phyloP scores from a whole-genome alignment of 2,329 filamentous ascomycete genomes.

The Colletotrichum endophyticum region DNA sequence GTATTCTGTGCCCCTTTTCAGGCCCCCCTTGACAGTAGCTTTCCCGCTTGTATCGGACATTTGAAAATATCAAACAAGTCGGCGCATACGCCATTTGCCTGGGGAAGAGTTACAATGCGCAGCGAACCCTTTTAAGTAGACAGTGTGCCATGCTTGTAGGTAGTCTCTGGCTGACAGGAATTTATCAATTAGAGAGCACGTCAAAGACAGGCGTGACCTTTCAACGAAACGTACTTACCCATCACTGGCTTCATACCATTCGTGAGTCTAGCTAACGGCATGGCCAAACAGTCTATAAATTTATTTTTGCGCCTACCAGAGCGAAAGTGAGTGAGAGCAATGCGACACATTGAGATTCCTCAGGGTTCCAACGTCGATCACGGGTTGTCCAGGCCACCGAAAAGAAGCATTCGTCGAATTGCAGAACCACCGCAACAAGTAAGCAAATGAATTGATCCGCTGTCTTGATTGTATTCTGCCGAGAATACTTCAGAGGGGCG shows the following conservation, averaged over 20 bases:
- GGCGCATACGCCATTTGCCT: fast-evolving
- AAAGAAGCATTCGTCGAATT: neutral
- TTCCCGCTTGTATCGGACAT: neutral
- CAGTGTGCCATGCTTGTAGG: neutral
- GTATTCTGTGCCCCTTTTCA: neutral
- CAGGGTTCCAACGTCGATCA: neutral
- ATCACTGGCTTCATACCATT: neutral
- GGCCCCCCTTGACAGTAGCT: neutral
- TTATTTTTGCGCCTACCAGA: fast-evolving
- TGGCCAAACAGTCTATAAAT: neutral
- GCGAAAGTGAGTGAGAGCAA: neutral
- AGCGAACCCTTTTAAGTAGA: neutral
- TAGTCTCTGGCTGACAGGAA: fast-evolving
- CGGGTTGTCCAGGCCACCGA: neutral
- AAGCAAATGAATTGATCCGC: neutral
- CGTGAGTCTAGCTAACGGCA: neutral
- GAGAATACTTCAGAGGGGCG: neutral
- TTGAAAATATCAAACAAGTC: fast-evolving
- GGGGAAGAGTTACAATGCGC: fast-evolving
- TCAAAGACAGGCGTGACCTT: neutral
- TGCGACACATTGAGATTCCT: neutral
- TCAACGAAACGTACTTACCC: neutral
- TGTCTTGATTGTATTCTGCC: neutral
- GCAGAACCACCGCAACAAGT: no score
- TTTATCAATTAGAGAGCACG: fast-evolving